Conservation (phyloP, 2,329 filamentous ascomycete species). For the Karstenula rhodostoma region DNA sequence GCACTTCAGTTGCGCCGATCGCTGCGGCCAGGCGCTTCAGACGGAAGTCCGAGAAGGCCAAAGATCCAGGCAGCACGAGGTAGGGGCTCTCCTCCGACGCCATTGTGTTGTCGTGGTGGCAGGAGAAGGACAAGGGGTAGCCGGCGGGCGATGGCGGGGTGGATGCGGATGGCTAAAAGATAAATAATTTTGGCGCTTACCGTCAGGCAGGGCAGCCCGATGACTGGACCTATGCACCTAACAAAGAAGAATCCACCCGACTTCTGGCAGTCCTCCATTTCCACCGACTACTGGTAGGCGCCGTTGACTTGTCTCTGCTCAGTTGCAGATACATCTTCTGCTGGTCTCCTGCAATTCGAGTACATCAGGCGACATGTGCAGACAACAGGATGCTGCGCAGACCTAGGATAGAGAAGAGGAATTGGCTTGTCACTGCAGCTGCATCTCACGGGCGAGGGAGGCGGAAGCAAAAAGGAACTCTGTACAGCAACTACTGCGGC, state of each 20-base stretch:
- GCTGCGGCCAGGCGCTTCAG: constrained; percentile 55
- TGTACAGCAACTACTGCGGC: constrained; percentile 42
- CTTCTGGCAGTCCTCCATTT: not conserved
- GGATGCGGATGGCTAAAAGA: not conserved
- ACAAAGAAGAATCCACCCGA: not conserved
- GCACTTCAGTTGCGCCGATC: constrained; percentile 57
- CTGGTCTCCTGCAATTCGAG: not conserved
- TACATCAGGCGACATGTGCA: not conserved
- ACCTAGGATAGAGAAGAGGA: not conserved
- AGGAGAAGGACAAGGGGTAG: not conserved
- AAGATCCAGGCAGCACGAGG: constrained; percentile 59
- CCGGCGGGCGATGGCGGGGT: constrained; percentile 8
- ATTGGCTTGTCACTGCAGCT: constrained; percentile 2
- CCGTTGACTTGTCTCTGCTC: not conserved
- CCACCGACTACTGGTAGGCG: not conserved
- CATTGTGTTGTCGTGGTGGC: constrained; percentile 30
- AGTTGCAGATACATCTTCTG: not conserved
- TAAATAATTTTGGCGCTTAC: constrained; percentile 10
- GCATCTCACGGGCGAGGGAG: not conserved
- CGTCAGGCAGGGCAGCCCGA: not conserved
- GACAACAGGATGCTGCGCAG: not conserved
- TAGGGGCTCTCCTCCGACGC: constrained; percentile 47
- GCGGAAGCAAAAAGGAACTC: constrained; percentile 23
- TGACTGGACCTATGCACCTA: not conserved
- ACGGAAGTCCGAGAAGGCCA: constrained; percentile 64